Percentiles rank a stretch among this genome's conserved stretches.
Conservation (phyloP, 2,329 filamentous ascomycete genomes). For the Pyricularia sp. region DNA sequence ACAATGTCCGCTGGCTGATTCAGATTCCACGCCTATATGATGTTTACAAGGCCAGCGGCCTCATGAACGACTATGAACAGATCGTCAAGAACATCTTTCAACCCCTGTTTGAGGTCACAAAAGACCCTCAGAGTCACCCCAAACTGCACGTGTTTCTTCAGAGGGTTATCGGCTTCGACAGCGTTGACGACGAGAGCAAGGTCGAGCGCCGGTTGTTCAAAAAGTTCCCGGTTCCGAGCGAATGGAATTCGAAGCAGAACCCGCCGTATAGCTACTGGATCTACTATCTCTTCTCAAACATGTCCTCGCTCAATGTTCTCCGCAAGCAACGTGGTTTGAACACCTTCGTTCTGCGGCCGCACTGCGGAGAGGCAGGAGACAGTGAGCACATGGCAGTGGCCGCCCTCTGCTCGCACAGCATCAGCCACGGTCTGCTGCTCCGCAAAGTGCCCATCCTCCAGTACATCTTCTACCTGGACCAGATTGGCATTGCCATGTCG, state of each 20-base stretch:
- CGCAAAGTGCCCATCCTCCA: constrained; percentile 90
- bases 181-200: constrained; percentile 97
- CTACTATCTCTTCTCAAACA: constrained; percentile 92
- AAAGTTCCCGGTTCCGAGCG: constrained; percentile 83
- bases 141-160: constrained; percentile 93
- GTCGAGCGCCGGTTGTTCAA: constrained; percentile 84
- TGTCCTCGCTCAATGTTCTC: constrained; percentile 83
- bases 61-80: constrained; percentile 84
- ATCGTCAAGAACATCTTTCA: constrained; percentile 85
- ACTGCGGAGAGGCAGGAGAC: constrained; percentile 94
- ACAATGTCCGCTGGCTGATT: constrained; percentile 94
- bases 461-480: constrained; percentile 95
- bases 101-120: constrained; percentile 87
- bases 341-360: constrained; percentile 82
- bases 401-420: constrained; percentile 86
- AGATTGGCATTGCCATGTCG: constrained; percentile 99
- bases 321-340: constrained; percentile 87
- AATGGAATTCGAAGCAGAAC: constrained; percentile 87
- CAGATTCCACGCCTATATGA: constrained; percentile 91
- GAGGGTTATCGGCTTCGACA: constrained; percentile 91
- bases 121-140: constrained; percentile 71
- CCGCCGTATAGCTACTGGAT: constrained; percentile 99
- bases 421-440: constrained; percentile 84
- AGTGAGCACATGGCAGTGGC: constrained; percentile 91
- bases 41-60: constrained; percentile 78